Evolutionary conservation across 1,284 basidiomycete species (phyloP).

Genomic region (Coniophora puteana): DNA sequence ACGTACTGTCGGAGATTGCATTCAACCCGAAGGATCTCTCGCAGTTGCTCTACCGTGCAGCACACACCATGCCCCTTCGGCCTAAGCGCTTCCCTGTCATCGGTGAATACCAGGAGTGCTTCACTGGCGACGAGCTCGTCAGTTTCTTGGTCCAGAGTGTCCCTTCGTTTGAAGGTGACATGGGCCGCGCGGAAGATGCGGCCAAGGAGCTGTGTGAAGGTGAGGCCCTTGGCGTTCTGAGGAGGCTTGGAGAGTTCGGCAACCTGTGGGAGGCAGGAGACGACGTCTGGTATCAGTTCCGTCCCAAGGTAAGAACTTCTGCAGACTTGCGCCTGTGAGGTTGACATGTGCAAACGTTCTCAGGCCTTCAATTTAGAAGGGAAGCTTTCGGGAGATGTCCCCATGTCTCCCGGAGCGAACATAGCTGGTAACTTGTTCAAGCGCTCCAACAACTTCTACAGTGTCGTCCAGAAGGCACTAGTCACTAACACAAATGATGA

Average conservation of each 20-base stretch:
- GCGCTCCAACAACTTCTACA: conserved; percentile 64
- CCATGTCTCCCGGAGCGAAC: conserved; percentile 38
- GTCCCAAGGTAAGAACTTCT: conserved; percentile 59
- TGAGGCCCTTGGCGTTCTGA: conserved; percentile 67
- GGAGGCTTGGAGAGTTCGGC: conserved; percentile 77
- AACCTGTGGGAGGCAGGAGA: conserved; percentile 73
- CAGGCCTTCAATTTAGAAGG: conserved; percentile 68
- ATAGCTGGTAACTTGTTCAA: conserved; percentile 59
- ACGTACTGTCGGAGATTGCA: conserved; percentile 72
- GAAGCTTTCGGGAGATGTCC: conserved; percentile 31
- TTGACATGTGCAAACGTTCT: conserved; percentile 5
- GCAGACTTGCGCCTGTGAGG: background rate
- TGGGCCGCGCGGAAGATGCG: conserved; percentile 78
- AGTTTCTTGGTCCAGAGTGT: conserved; percentile 72
- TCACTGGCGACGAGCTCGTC: conserved; percentile 79
- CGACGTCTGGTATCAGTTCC: conserved; percentile 78
- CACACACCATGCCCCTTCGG: conserved; percentile 58
- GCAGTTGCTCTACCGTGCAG: conserved; percentile 61
- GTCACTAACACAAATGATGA: conserved; percentile 47
- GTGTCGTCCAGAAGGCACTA: conserved; percentile 71
- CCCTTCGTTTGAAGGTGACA: conserved; percentile 63
- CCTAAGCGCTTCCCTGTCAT: conserved; percentile 75
- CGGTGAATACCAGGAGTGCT: conserved; percentile 86
- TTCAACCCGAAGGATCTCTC: conserved; percentile 64
- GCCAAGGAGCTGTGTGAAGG: conserved; percentile 75